phyloP scores from a whole-genome alignment of 2,329 filamentous ascomycete genomes.

The Pezicula neosporulosa region DNA sequence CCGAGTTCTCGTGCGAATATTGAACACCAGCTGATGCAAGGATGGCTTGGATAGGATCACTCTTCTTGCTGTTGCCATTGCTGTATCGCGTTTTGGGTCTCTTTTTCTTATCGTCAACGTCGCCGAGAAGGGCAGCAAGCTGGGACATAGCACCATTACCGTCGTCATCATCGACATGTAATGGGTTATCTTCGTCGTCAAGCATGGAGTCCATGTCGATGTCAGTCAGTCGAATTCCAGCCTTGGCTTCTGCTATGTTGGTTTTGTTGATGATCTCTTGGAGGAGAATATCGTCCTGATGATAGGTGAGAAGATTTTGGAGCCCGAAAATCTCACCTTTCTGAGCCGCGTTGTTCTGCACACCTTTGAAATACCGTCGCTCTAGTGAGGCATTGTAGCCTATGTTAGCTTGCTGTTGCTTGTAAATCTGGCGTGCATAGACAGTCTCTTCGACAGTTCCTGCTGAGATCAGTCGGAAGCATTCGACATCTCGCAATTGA shows the following conservation, averaged over 20 bases:
- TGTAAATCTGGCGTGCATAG: slow-evolving; percentile 96
- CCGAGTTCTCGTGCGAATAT: slow-evolving; percentile 94
- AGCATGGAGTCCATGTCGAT: slow-evolving; percentile 65
- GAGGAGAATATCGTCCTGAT: slow-evolving; percentile 74
- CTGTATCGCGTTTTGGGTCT: slow-evolving; percentile 33
- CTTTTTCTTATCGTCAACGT: slow-evolving; percentile 42
- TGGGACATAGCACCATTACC: slow-evolving; percentile 66
- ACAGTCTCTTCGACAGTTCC: slow-evolving; percentile 97
- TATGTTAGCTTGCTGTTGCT: slow-evolving; percentile 98
- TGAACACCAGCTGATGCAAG: slow-evolving; percentile 83
- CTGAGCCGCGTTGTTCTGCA: slow-evolving; percentile 77
- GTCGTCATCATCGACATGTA: slow-evolving; percentile 41
- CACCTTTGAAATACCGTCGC: slow-evolving; percentile 90
- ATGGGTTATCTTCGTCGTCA: slow-evolving; percentile 45
- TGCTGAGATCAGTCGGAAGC: slow-evolving; percentile 85
- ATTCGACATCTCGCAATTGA: slow-evolving; percentile 88
- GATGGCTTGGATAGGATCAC: slow-evolving; percentile 82
- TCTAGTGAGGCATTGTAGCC: slow-evolving; percentile 92
- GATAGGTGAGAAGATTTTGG: slow-evolving; percentile 79
- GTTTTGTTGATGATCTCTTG: slow-evolving; percentile 98
- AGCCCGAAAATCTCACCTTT: slow-evolving; percentile 95
- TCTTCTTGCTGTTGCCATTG: slow-evolving; percentile 46
- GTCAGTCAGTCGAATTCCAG: slow-evolving; percentile 76
- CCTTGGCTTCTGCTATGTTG: slow-evolving; percentile 89
- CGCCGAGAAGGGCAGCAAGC: slow-evolving; percentile 57